Evolutionary conservation across 2,329 filamentous ascomycete genomes (phyloP).

Genomic region (Pseudocercospora musae): DNA sequence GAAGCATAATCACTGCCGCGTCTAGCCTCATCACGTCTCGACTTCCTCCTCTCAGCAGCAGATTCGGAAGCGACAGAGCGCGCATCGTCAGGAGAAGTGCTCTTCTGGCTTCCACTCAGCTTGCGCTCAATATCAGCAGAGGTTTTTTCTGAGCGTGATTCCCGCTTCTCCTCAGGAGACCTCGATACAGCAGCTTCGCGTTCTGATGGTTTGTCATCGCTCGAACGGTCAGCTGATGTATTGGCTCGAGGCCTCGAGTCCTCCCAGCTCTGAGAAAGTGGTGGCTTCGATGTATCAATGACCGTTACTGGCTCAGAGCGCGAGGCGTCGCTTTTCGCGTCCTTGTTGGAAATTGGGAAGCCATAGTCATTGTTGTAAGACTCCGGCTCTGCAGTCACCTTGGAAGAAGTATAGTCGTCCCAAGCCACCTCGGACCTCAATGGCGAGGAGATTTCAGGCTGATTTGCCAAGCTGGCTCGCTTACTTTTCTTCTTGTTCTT

Average conservation of each 20-base stretch:
- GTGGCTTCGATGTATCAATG: constrained; percentile 10
- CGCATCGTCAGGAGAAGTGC: constrained; percentile 25
- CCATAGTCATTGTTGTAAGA: constrained; percentile 10
- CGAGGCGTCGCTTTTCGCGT: constrained; percentile 12
- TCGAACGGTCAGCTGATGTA: not conserved
- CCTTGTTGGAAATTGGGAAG: not conserved
- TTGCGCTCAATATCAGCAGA: constrained; percentile 9
- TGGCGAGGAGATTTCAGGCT: constrained; percentile 42
- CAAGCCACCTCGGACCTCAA: constrained; percentile 45
- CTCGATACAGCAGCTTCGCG: not conserved
- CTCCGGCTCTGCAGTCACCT: constrained; percentile 5
- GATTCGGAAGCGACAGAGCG: constrained; percentile 30
- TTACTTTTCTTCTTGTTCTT: constrained; percentile 48
- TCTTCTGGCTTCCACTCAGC: constrained; percentile 19
- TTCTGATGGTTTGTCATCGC: not conserved
- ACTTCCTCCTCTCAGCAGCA: constrained; percentile 33
- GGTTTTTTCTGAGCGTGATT: not conserved
- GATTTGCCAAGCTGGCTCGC: constrained; percentile 41
- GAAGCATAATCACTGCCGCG: constrained; percentile 31
- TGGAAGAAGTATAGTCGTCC: constrained; percentile 41
- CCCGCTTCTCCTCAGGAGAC: constrained; percentile 10
- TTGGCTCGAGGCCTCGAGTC: not conserved
- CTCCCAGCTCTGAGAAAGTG: constrained; percentile 1
- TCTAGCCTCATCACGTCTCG: constrained; percentile 27
- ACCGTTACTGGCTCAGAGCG: constrained; percentile 17